phyloP scores from a whole-genome alignment of 768 basidiomycete species.

The Artomyces pyxidatus region DNA sequence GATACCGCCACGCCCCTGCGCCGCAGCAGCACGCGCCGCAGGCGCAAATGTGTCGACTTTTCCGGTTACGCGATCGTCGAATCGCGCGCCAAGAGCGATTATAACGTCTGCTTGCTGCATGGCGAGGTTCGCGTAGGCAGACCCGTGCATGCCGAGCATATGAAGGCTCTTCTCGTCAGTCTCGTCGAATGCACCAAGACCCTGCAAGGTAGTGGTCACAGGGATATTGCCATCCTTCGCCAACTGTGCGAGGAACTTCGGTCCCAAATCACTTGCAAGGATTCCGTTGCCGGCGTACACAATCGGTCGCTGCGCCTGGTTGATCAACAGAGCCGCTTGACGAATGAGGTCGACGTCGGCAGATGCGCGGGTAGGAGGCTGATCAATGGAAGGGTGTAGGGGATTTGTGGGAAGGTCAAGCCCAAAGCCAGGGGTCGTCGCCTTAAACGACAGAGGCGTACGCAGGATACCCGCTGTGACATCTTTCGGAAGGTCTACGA shows the following conservation, averaged over 20 bases:
- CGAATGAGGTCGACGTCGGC: slow-evolving; percentile 57
- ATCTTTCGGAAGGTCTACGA: slow-evolving; percentile 99
- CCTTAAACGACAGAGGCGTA: slow-evolving; percentile 76
- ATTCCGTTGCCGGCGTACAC: slow-evolving; percentile 93
- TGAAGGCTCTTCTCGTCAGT: slow-evolving; percentile 77
- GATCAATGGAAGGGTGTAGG: slow-evolving; percentile 43
- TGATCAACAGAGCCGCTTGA: slow-evolving; percentile 86
- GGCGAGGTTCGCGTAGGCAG: slow-evolving; percentile 93
- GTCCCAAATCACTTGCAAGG: slow-evolving; percentile 73
- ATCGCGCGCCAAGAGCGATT: slow-evolving; percentile 92
- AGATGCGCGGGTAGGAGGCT: slow-evolving; percentile 31
- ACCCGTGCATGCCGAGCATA: slow-evolving; percentile 99
- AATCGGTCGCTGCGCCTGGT: slow-evolving; percentile 82
- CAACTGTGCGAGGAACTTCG: slow-evolving; percentile 71
- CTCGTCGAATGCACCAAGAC: slow-evolving; percentile 94
- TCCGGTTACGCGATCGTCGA: slow-evolving; percentile 97
- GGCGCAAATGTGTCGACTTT: slow-evolving; percentile 88
- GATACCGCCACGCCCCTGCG: slow-evolving; percentile 85
- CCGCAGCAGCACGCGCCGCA: slow-evolving; percentile 78
- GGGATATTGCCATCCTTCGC: slow-evolving; percentile 87
- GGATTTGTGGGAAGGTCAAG: slow-evolving; percentile 71
- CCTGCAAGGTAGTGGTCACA: slow-evolving; percentile 94
- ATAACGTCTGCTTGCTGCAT: slow-evolving; percentile 98
- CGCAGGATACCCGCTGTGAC: slow-evolving; percentile 89
- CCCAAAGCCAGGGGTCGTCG: slow-evolving; percentile 72